Evolutionary conservation across 2,329 filamentous ascomycete genomes (phyloP), one percentile per base, ranked within the genome.

Genomic region (Diplodia sapinea): DNA sequence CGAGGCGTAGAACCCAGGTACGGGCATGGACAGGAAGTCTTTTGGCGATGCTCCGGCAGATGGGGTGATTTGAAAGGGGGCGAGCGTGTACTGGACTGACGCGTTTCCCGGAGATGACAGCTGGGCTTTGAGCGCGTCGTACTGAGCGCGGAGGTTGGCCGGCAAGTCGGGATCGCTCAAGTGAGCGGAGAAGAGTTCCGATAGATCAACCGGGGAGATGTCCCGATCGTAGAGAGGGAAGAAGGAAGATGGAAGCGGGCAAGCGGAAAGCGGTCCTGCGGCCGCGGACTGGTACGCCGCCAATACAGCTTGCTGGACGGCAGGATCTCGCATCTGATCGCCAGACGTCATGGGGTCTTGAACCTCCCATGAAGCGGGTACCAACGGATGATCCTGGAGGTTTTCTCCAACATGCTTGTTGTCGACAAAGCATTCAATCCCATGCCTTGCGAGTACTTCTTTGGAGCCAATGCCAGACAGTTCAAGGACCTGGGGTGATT

Each of bases 401-500:
- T 69, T 70, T 12, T 69, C 65, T 1, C 70, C 72, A 11, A 73
- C 68, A 38, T 67, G 67, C 9, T 61, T 51, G 55, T 70, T 73
- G n/a, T 62, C 62, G 12, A 72, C 59, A 5, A 68, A 50, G 11
- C 68, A 43, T 4, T 63, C 15, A 47, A 73, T 70, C 9, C 68
- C 68, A 17, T 66, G 56, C 0, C 8, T 40, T 8, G 23, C 8
- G 8, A 69, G 68, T 5, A 69, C 38, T 12, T 62, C 38, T 15
- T 68, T 61, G 13, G 69, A 70, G 7, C 75, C 75, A 56, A 77
- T 73, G 4, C 75, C 76, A 38, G 76, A 78, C 1, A 77, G 69
- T 65, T 78, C 76, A 7, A 77, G 69, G 9, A 77, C 72, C 36
- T 76, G 72, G 3, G 76, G 75, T 4, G 74, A 75, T 47, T 74